A percentile compares a stretch with the other conserved stretches of the same genome.
phyloP scores from a whole-genome alignment of 768 basidiomycete species.

The Xerocomus brunneocitrinus region DNA sequence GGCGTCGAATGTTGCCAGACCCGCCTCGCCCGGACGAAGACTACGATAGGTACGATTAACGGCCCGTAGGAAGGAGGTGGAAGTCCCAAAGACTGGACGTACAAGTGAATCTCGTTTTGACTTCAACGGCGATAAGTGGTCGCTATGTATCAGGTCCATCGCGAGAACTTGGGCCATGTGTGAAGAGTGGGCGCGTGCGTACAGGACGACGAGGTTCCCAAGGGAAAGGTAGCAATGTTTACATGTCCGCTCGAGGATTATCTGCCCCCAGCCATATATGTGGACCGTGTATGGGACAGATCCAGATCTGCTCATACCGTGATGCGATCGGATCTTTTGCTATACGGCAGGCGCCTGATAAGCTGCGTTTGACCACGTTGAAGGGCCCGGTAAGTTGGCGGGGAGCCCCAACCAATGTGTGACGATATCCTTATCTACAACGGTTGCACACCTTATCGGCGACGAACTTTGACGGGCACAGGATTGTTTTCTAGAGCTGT shows the following conservation, averaged over 20 bases:
- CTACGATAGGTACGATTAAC: conserved; percentile 6
- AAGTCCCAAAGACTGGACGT: conserved; percentile 4
- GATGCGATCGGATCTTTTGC: neutral
- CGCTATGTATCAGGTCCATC: neutral
- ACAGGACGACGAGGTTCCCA: neutral
- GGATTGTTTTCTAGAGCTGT: neutral
- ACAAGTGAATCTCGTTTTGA: conserved; percentile 12
- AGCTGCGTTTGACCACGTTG: conserved; percentile 5
- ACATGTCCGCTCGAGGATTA: neutral
- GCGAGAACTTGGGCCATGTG: conserved; percentile 11
- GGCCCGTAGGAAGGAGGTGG: neutral
- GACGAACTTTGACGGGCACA: neutral
- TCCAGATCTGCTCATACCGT: neutral
- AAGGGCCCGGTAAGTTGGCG: conserved; percentile 1
- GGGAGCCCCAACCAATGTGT: conserved; percentile 7
- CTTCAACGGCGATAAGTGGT: neutral
- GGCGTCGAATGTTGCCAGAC: conserved; percentile 18
- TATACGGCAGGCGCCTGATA: conserved; percentile 12
- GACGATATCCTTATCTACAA: conserved; percentile 16
- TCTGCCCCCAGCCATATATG: conserved; percentile 17
- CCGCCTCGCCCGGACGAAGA: conserved; percentile 21
- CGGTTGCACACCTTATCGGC: conserved; percentile 1
- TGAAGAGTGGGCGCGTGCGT: neutral
- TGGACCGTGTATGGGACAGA: neutral
- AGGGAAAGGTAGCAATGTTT: neutral